These are phyloP conservation scores for Multifurca ochricompacta DNA, from an alignment of 768 basidiomycete species.

Conservation along the genomic window DNA sequence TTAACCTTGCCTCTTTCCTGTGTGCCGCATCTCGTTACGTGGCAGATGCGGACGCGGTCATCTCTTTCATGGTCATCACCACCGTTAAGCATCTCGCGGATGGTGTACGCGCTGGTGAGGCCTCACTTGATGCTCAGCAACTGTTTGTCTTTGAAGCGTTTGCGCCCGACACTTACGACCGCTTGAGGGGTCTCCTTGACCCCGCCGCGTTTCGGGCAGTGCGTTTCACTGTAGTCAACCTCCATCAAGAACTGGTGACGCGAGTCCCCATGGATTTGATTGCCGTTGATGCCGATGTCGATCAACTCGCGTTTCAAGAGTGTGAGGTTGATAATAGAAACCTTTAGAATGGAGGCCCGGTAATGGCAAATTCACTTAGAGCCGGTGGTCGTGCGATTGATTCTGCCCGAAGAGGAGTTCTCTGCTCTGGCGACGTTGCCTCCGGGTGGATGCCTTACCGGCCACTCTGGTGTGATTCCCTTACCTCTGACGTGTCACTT, in stretches of 20 bases:
- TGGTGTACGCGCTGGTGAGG: background rate
- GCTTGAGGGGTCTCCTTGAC: background rate
- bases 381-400: no score
- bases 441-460: no score
- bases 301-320: background rate
- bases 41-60: background rate
- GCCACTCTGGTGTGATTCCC: no score
- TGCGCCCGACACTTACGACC: background rate
- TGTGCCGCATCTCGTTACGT: background rate
- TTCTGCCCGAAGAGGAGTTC: no score
- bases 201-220: background rate
- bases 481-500: no score
- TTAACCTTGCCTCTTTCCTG: background rate
- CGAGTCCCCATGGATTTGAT: background rate
- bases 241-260: background rate
- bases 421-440: no score
- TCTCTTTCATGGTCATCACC: background rate
- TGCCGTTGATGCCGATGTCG: background rate
- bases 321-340: no score
- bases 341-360: no score
- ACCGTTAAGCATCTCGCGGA: slow-evolving; percentile 4
- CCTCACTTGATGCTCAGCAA: background rate
- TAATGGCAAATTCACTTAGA: no score
- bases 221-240: background rate
- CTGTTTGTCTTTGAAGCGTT: background rate